Percentiles rank a stretch among this genome's conserved stretches.
Conservation (phyloP, 257 asterid genomes). For the Lantana camara region DNA sequence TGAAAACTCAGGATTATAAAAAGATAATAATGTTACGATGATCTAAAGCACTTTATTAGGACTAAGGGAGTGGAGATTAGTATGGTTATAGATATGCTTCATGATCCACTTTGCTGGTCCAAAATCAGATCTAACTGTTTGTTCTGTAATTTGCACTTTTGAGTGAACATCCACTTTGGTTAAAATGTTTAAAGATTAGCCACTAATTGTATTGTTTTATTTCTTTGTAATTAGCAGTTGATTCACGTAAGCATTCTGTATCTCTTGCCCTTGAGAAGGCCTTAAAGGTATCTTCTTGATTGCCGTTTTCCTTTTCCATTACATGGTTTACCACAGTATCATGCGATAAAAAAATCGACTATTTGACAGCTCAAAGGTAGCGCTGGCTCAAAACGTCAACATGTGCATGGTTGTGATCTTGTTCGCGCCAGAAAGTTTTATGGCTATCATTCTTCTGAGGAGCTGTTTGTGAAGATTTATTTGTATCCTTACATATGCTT, state of each 20-base stretch:
- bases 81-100: background rate
- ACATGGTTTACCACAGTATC: constrained; percentile 26
- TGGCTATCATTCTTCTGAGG: constrained; percentile 89
- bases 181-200: background rate
- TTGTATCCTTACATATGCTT: constrained; percentile 68
- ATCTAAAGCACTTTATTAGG: background rate
- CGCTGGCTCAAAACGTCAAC: constrained; percentile 85
- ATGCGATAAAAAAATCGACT: constrained; percentile 24
- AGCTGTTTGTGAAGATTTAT: constrained; percentile 87
- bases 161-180: background rate
- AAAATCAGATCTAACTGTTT: background rate
- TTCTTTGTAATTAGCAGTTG: constrained; percentile 51
- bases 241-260: constrained; percentile 46
- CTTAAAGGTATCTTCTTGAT: constrained; percentile 59
- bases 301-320: constrained; percentile 17
- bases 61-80: background rate
- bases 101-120: too few relatives aligned
- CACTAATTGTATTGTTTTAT: constrained; percentile 16
- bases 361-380: constrained; percentile 71
- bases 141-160: constrained; percentile 2
- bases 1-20: background rate
- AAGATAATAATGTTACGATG: background rate
- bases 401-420: constrained; percentile 81
- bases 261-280: constrained; percentile 82
- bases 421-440: constrained; percentile 88